Conservation (phyloP, 208 protist genomes). For the Leishmania gerbilli region DNA sequence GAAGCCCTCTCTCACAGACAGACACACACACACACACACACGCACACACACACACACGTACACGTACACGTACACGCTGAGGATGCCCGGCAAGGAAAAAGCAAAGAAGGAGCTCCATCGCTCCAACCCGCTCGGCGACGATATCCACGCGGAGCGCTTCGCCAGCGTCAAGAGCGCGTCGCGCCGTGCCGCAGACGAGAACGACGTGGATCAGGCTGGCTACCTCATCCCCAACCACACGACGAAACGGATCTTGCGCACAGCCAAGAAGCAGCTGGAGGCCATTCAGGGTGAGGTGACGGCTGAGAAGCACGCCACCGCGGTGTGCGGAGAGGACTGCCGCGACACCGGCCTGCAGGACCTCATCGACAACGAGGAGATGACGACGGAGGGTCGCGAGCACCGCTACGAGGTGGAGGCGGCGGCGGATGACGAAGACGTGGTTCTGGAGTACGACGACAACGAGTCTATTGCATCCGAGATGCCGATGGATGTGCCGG, state of each 20-base stretch:
- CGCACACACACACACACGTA: too few species aligned
- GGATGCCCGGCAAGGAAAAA: conserved; percentile 53
- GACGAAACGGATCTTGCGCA: conserved; percentile 77
- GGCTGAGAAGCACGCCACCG: conserved; percentile 23
- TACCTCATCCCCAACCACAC: conserved; percentile 78
- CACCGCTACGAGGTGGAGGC: conserved; percentile 30
- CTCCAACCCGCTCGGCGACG: conserved; percentile 82
- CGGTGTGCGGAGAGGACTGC: not conserved
- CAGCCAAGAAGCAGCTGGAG: conserved; percentile 75
- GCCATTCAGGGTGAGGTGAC: conserved; percentile 50
- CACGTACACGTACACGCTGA: not conserved
- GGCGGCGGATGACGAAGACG: conserved; percentile 54
- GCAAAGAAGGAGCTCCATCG: conserved; percentile 34
- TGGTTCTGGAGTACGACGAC: conserved; percentile 82
- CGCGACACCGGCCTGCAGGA: conserved; percentile 21
- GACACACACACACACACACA: not conserved
- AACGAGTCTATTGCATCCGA: conserved; percentile 81
- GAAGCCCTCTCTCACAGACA: not conserved
- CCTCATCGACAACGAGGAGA: conserved; percentile 24
- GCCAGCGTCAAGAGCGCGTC: conserved; percentile 52
- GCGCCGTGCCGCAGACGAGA: conserved; percentile 30
- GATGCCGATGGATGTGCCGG: conserved; percentile 70
- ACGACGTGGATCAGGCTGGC: conserved; percentile 42
- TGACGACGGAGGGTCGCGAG: conserved; percentile 14
- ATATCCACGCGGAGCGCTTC: conserved; percentile 82